These are phyloP conservation scores for Escovopsis sp. DNA, from an alignment of 2,329 filamentous ascomycete species.

Conservation along the genomic window DNA sequence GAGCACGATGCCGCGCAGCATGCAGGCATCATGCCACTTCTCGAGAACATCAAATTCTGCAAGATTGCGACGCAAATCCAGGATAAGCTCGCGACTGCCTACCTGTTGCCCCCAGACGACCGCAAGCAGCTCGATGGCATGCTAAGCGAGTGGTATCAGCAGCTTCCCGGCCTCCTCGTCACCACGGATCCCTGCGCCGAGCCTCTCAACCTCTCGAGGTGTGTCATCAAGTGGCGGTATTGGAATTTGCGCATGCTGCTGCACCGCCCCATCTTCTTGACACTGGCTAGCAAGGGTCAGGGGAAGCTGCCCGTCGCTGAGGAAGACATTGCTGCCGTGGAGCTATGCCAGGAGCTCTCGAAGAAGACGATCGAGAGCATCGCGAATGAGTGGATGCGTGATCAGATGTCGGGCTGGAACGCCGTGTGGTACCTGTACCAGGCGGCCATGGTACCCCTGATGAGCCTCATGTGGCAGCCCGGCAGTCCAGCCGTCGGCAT, in stretches of 20 bases:
- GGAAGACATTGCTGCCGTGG: slow-evolving; percentile 53
- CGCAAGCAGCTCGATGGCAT: slow-evolving; percentile 52
- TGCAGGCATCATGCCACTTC: slow-evolving; percentile 52
- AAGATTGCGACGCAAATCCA: slow-evolving; percentile 67
- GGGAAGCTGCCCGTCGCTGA: slow-evolving; percentile 32
- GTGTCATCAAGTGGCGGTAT: slow-evolving; percentile 72
- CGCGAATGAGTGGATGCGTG: slow-evolving; percentile 51
- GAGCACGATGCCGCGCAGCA: slow-evolving; percentile 39
- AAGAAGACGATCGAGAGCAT: slow-evolving; percentile 61
- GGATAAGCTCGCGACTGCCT: slow-evolving; percentile 55
- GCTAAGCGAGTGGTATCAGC: slow-evolving; percentile 57
- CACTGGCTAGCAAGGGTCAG: slow-evolving; percentile 35
- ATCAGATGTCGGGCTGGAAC: slow-evolving; percentile 69
- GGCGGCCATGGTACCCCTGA: slow-evolving; percentile 62
- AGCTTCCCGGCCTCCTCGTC: slow-evolving; percentile 50
- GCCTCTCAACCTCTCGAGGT: slow-evolving; percentile 52
- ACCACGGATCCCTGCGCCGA: slow-evolving; percentile 54
- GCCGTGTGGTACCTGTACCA: slow-evolving; percentile 73
- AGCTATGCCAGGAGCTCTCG: slow-evolving; percentile 54
- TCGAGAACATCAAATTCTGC: slow-evolving; percentile 67
- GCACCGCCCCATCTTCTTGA: slow-evolving; percentile 57
- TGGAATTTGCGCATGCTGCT: slow-evolving; percentile 65
- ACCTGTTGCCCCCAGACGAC: slow-evolving; percentile 51
- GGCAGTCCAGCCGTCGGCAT: slow-evolving; percentile 31
- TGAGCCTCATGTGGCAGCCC: slow-evolving; percentile 58